Evolutionary conservation across 129 eudicot genomes (phyloP), one percentile per base, ranked within the genome.

Genomic region (Deinandra increscens): DNA sequence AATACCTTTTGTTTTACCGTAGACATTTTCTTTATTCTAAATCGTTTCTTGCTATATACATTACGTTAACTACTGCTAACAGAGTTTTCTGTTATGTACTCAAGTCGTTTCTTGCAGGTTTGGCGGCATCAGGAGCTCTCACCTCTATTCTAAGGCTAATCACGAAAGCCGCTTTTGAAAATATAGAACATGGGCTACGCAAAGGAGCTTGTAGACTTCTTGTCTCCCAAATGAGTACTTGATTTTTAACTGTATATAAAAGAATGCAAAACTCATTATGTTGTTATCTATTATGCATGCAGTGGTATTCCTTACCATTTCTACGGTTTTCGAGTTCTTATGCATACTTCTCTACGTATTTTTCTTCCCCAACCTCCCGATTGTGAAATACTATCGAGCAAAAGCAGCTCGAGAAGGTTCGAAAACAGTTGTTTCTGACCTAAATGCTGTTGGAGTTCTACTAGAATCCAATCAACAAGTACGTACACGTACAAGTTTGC

Each of bases 341-440:
- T 60, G 66, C 66, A 33, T 60, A 60, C 17, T 34, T 34, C 66
- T 60, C 22, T 60, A 60, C 2, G 66, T 13, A 9, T 60, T 13
- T n/a, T 33, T 33, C 66, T 60, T 60, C 66, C 66, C 66, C 23
- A 60, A 60, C 5, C 6, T 60, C 2, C 66, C 66, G 20, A 15
- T 60, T 60, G 66, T 60, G 12, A 60, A 60, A 60, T 60, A 60
- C 23, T 60, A 60, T 60, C 66, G 66, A 60, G 66, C 44, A 60
- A 33, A 60, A 34, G 66, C 66, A 60, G 66, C 66, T 33, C 66
- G 66, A 34, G 66, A 60, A 60, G 66, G 66, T 44, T 60, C 43
- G 0, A 60, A 33, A 60, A 60, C 66, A 5, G 66, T 60, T 60
- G 23, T n/a, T 60, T 31, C 43, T 12, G 66, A 60, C 23, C 66